phyloP scores from a whole-genome alignment of 2,329 filamentous ascomycete species.

The Xylaria sp. region DNA sequence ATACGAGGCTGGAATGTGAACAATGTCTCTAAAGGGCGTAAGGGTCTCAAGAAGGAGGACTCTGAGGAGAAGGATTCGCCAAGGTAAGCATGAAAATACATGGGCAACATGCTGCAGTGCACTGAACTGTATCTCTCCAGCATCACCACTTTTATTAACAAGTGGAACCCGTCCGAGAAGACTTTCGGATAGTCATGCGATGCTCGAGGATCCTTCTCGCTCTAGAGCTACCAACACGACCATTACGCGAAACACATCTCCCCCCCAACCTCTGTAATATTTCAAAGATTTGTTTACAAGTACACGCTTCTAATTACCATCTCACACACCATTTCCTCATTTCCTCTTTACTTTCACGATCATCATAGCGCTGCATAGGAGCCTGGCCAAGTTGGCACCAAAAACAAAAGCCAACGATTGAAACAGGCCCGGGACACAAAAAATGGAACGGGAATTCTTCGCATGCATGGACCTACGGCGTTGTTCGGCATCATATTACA shows the following conservation, averaged over 20 bases:
- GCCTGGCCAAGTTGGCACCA: constrained; percentile 22
- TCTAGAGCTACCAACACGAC: not conserved
- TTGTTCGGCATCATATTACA: constrained; percentile 22
- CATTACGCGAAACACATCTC: not conserved
- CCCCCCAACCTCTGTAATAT: not conserved
- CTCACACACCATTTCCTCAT: not conserved
- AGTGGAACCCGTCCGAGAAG: constrained; percentile 47
- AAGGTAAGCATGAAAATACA: constrained; percentile 42
- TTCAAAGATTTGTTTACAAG: constrained; percentile 1
- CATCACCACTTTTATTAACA: constrained; percentile 46
- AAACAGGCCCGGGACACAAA: constrained; percentile 29
- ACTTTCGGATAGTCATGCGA: constrained; percentile 27
- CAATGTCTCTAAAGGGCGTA: constrained; percentile 52
- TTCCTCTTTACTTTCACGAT: constrained; percentile 10
- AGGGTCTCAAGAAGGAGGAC: constrained; percentile 47
- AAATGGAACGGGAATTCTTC: constrained; percentile 24
- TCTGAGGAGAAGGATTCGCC: constrained; percentile 50
- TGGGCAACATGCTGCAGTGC: constrained; percentile 6
- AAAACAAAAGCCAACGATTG: constrained; percentile 22
- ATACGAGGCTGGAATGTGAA: constrained; percentile 68
- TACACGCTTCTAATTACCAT: constrained; percentile 22
- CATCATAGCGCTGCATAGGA: constrained; percentile 38
- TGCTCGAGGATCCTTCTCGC: not conserved
- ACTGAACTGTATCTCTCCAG: constrained; percentile 38
- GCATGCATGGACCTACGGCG: constrained; percentile 30